phyloP scores from a whole-genome alignment of 495 filamentous ascomycete species.

The Pyronema domesticum region DNA sequence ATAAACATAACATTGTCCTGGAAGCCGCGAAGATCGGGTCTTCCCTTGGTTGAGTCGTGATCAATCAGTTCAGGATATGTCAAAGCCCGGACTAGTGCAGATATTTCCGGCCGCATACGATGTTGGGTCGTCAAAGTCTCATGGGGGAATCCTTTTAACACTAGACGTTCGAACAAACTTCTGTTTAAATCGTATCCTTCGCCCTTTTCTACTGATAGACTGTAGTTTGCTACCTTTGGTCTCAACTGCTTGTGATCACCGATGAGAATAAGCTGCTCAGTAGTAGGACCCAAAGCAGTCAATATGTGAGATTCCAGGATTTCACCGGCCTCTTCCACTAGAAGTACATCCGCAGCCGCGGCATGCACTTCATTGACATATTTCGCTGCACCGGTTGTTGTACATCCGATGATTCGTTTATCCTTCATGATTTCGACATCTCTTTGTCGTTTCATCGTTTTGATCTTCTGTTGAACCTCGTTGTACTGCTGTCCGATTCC shows the following conservation, averaged over 20 bases:
- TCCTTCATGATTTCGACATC: constrained; percentile 30
- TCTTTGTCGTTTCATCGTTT: constrained; percentile 30
- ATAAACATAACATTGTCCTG: constrained; percentile 47
- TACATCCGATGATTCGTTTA: constrained; percentile 55
- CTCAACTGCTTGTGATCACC: constrained; percentile 61
- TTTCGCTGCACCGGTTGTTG: constrained; percentile 57
- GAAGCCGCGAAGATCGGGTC: constrained; percentile 40
- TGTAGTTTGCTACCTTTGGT: constrained; percentile 50
- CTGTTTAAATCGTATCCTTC: constrained; percentile 53
- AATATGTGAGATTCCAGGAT: constrained; percentile 56
- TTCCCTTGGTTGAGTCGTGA: constrained; percentile 32
- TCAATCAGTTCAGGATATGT: constrained; percentile 51
- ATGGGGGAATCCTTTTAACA: constrained; percentile 37
- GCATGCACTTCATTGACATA: constrained; percentile 35
- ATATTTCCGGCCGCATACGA: constrained; percentile 23
- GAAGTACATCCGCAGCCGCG: constrained; percentile 35
- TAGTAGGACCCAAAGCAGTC: constrained; percentile 45
- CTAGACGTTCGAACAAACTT: constrained; percentile 55
- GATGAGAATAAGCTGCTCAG: constrained; percentile 60
- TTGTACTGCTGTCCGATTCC: constrained; percentile 29
- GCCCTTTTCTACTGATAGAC: constrained; percentile 45
- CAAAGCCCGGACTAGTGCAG: constrained; percentile 37
- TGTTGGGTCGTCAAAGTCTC: constrained; percentile 24
- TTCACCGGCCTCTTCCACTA: constrained; percentile 67
- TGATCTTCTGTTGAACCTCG: constrained; percentile 27